Evolutionary conservation across 768 basidiomycete species (phyloP).

Genomic region (Suillus plorans): DNA sequence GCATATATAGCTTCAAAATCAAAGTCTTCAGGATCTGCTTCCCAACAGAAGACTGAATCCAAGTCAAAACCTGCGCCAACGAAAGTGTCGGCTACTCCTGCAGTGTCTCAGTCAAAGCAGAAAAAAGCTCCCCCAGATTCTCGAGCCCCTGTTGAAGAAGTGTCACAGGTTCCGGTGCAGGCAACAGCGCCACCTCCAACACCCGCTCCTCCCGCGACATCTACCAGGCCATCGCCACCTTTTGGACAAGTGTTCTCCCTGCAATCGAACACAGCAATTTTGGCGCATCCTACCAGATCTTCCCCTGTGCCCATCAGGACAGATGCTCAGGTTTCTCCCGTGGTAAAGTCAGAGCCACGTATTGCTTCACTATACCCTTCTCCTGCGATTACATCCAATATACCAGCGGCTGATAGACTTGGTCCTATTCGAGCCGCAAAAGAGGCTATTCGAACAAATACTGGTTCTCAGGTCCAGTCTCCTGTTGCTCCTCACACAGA

Average conservation of each 20-base stretch:
- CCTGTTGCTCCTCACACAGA: slow-evolving; percentile 7
- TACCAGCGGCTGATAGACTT: slow-evolving; percentile 23
- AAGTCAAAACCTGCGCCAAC: background rate
- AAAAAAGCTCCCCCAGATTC: background rate
- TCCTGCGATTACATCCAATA: slow-evolving; percentile 9
- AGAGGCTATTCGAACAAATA: slow-evolving; percentile 19
- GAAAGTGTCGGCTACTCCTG: background rate
- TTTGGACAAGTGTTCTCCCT: background rate
- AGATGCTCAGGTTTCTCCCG: slow-evolving; percentile 13
- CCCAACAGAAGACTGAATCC: background rate
- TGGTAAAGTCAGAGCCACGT: slow-evolving; percentile 20
- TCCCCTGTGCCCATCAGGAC: background rate
- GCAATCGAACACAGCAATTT: background rate
- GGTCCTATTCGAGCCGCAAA: slow-evolving; percentile 35
- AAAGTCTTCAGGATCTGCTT: slow-evolving; percentile 1
- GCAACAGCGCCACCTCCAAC: slow-evolving; percentile 5
- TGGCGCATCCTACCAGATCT: background rate
- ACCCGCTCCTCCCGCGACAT: background rate
- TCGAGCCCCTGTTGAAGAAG: background rate
- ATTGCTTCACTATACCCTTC: slow-evolving; percentile 4
- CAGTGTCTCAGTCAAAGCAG: too few species aligned
- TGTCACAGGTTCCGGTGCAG: background rate
- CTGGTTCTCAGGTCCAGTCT: slow-evolving; percentile 10
- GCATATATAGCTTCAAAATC: background rate
- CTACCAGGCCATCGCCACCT: background rate